These are phyloP conservation scores for Cercospora berteroae DNA, from an alignment of 2,329 filamentous ascomycete genomes.

Conservation along the genomic window DNA sequence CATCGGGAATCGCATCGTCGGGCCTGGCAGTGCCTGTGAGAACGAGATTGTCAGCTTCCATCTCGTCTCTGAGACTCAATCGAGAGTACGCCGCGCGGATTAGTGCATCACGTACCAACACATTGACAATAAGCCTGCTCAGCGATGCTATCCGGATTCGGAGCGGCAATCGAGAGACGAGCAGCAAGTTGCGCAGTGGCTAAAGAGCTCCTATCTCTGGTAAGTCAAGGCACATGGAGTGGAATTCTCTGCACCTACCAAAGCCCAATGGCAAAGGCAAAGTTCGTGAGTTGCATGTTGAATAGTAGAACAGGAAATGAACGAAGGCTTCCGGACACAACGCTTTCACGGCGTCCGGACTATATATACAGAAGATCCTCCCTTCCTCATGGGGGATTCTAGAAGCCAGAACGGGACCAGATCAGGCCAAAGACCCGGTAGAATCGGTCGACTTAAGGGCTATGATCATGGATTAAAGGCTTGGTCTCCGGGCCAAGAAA, in stretches of 20 bases:
- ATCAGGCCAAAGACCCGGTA: not conserved
- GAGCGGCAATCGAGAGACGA: not conserved
- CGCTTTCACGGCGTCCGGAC: not conserved
- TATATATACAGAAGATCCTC: not conserved
- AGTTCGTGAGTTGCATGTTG: not conserved
- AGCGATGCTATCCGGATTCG: not conserved
- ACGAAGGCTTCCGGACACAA: no score
- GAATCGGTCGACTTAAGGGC: not conserved
- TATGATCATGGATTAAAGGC: not conserved
- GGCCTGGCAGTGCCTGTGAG: not conserved
- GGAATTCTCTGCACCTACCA: not conserved
- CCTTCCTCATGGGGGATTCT: not conserved
- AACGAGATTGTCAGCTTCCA: not conserved
- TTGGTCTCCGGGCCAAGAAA: not conserved
- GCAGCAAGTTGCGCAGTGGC: not conserved
- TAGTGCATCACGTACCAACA: not conserved
- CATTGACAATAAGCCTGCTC: not conserved
- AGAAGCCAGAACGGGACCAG: not conserved
- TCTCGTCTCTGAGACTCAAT: no score
- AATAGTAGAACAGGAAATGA: no score
- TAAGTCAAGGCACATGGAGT: no score
- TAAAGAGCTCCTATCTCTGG: not conserved
- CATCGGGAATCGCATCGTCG: not conserved
- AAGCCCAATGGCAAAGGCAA: not conserved
- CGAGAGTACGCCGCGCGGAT: no score